Percentiles rank a stretch among this genome's conserved stretches.
These are phyloP conservation scores for Taphrina pruni DNA, from an alignment of 1,139 yeast genomes.

Conservation along the genomic window DNA sequence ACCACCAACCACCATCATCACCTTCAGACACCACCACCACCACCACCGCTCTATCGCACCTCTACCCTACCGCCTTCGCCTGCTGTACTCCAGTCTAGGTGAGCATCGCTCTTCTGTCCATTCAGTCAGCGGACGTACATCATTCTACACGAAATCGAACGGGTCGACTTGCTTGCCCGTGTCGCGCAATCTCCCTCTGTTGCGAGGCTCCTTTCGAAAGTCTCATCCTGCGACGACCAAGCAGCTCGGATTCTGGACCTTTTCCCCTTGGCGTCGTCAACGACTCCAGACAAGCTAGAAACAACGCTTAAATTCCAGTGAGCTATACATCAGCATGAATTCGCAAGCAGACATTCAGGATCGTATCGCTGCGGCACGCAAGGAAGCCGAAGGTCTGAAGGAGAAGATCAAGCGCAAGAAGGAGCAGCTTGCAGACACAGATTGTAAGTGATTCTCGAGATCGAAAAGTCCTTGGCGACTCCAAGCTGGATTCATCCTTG, in stretches of 20 bases:
- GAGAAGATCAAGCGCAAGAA: constrained; percentile 46
- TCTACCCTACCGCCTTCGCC: no score
- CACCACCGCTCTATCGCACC: no score
- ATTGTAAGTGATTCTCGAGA: constrained; percentile 41
- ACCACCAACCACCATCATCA: background rate
- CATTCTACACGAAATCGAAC: no score
- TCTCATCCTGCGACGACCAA: background rate
- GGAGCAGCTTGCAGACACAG: constrained; percentile 46
- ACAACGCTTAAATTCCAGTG: background rate
- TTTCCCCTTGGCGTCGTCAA: background rate
- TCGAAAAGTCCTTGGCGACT: background rate
- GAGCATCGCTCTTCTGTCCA: no score
- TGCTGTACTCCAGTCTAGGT: no score
- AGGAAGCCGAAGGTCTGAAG: constrained; percentile 45
- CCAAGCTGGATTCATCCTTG: no score
- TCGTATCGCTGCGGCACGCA: constrained; percentile 46
- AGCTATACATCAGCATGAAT: constrained; percentile 2
- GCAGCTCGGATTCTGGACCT: background rate
- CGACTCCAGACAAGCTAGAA: background rate
- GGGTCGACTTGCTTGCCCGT: background rate
- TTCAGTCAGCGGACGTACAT: no score
- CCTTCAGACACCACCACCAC: background rate
- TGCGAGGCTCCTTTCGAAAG: constrained; percentile 6
- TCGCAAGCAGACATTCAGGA: constrained; percentile 44
- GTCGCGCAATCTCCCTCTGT: background rate